Percentiles rank a stretch among this genome's conserved stretches.
Evolutionary conservation across 2,329 filamentous ascomycete genomes (phyloP).

Genomic region (Fusarium staphyleae): DNA sequence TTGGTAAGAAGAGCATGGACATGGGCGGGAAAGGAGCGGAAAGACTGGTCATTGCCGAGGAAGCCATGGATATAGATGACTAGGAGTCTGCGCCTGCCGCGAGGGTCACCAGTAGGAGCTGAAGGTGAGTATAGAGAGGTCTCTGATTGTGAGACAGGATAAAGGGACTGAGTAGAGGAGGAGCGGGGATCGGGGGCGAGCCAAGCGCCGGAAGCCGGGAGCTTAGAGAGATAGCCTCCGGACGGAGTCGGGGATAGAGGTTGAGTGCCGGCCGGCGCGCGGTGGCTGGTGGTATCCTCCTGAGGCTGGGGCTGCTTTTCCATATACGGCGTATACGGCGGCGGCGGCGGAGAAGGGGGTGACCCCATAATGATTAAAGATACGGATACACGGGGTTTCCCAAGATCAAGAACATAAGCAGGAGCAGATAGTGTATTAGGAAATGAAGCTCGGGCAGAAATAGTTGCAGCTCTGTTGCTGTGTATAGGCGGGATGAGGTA

Average conservation of each 20-base stretch:
- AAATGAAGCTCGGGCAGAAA: background rate
- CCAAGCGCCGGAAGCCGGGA: conserved; percentile 20
- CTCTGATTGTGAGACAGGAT: conserved; percentile 34
- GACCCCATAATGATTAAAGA: conserved; percentile 8
- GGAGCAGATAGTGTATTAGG: background rate
- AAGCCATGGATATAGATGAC: conserved; percentile 90
- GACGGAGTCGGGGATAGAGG: conserved; percentile 6
- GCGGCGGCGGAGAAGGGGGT: conserved; percentile 21
- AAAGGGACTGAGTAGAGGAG: conserved; percentile 57
- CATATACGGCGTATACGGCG: conserved; percentile 15
- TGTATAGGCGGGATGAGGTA: conserved; percentile 1
- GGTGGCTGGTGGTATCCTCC: conserved; percentile 12
- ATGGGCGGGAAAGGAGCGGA: conserved; percentile 86
- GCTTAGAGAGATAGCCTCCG: conserved; percentile 1
- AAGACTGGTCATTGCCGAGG: conserved; percentile 86
- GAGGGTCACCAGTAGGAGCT: conserved; percentile 10
- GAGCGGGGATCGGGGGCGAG: conserved; percentile 53
- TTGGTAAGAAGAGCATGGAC: conserved; percentile 77
- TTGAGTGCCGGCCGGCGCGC: conserved; percentile 9
- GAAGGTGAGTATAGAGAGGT: conserved; percentile 10
- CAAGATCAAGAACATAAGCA: background rate
- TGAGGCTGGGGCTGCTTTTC: conserved; percentile 26
- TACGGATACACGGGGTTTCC: no score
- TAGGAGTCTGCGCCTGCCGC: conserved; percentile 65
- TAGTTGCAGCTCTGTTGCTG: background rate